Evolutionary conservation across 306 rosid species (phyloP), one percentile per base, ranked within the genome.

Genomic region (Glycyrrhiza uralensis): DNA sequence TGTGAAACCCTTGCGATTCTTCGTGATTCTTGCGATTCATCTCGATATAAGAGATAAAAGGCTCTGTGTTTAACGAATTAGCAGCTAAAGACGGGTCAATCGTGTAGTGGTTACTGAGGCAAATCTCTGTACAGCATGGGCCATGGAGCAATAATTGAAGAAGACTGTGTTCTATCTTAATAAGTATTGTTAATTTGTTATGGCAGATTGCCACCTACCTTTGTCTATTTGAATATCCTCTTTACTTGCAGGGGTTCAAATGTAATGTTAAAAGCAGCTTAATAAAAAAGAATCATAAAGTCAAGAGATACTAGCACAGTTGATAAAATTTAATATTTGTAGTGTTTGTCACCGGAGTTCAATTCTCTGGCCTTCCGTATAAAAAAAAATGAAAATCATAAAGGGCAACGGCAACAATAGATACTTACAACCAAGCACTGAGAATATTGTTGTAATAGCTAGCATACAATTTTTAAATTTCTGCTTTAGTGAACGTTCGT

Each of bases 371-470:
- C n/a, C n/a, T n/a, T n/a, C n/a, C n/a, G n/a, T n/a, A n/a, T n/a
- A n/a, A n/a, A n/a, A n/a, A n/a, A n/a, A n/a, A n/a, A n/a, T n/a
- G n/a, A n/a, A n/a, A n/a, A n/a, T n/a, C n/a, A n/a, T n/a, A n/a
- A 24, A 44, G 6, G 10, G 30, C n/a, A 42, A 36, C 30, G 10
- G 23, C 29, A 69, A n/a, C n/a, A n/a, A n/a, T n/a, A 12, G 41
- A 35, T 7, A 35, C 41, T 7, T n/a, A n/a, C 73, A 60, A 33
- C 73, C 57, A 17, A 50, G 70, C 51, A 68, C 42, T 17, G 12
- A 3, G 75, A 71, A 81, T 57, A 76, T 63, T 64, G 29, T 75
- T 32, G 20, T 55, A 75, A 32, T 36, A 19, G 23, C 69, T 24
- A 20, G 35, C 71, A 28, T 22, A 51, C 64, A 32, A 32, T n/a